A percentile compares a stretch with the other conserved stretches of the same genome.
Evolutionary conservation across 2,329 filamentous ascomycete species (phyloP).

Genomic region (Blumeria graminis): DNA sequence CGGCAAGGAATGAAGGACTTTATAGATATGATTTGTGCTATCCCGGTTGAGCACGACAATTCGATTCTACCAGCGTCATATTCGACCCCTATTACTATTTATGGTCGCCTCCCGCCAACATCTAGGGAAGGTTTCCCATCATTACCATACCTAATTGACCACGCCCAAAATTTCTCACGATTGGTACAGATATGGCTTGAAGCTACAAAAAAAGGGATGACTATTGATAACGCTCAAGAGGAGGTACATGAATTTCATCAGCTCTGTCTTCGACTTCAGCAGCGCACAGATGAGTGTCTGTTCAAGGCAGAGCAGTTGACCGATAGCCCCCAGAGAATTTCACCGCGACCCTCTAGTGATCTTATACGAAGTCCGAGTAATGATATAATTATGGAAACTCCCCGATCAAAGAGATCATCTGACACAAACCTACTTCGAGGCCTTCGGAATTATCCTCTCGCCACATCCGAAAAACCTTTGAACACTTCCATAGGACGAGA

Average conservation of each 20-base stretch:
- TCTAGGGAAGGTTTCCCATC: slow-evolving; percentile 83
- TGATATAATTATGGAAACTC: no score
- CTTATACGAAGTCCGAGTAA: no score
- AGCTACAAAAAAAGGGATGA: slow-evolving; percentile 12
- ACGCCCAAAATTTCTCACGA: slow-evolving; percentile 61
- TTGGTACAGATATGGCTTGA: slow-evolving; percentile 65
- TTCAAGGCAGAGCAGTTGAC: slow-evolving; percentile 10
- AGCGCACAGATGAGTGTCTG: slow-evolving; percentile 14
- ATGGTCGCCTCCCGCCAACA: slow-evolving; percentile 53
- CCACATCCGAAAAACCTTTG: no score
- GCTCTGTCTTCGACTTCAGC: slow-evolving; percentile 12
- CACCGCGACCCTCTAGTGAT: no score
- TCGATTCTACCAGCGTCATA: slow-evolving; percentile 58
- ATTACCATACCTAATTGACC: slow-evolving; percentile 78
- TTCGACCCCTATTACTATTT: slow-evolving; percentile 75
- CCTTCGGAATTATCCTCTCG: no score
- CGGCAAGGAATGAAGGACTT: slow-evolving; percentile 65
- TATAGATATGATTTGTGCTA: slow-evolving; percentile 65
- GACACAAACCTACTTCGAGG: not conserved
- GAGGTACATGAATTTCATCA: slow-evolving; percentile 14
- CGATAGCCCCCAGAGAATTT: no score
- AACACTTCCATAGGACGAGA: no score
- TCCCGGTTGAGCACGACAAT: slow-evolving; percentile 45
- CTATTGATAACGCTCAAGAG: slow-evolving; percentile 9
- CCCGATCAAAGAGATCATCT: slow-evolving; percentile 8